A percentile compares a stretch with the other conserved stretches of the same genome.
Conservation (phyloP, 1,139 yeast genomes). For the Magnusiomyces ingens region DNA sequence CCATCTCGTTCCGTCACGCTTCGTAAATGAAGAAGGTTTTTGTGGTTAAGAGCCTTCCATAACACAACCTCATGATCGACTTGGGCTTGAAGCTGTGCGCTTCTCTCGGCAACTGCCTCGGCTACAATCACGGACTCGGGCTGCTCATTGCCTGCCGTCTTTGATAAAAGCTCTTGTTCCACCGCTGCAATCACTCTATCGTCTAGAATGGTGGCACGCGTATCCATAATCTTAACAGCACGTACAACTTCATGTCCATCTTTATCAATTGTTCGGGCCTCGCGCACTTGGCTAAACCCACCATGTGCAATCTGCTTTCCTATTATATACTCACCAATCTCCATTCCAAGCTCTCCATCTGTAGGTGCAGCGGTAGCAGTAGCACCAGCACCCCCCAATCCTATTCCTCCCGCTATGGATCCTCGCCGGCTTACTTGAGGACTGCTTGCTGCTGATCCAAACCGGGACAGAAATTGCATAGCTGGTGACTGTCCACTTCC, state of each 20-base stretch:
- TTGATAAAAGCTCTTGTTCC: not conserved
- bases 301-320: slow-evolving; percentile 87
- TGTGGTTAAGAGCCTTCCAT: slow-evolving; percentile 66
- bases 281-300: slow-evolving; percentile 88
- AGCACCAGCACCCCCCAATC: not conserved
- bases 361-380: not conserved
- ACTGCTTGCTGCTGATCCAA: slow-evolving; percentile 2
- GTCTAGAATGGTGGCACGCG: slow-evolving; percentile 13
- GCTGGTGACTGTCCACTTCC: not conserved
- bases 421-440: slow-evolving; percentile 1
- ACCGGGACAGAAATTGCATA: not conserved
- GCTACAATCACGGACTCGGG: not conserved
- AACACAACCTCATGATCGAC: slow-evolving; percentile 66
- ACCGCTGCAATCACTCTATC: slow-evolving; percentile 9
- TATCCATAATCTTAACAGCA: slow-evolving; percentile 73
- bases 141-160: not conserved
- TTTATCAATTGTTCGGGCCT: slow-evolving; percentile 42
- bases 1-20: slow-evolving; percentile 53
- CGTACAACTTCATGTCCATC: slow-evolving; percentile 39
- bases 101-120: not conserved
- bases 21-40: slow-evolving; percentile 55
- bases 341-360: slow-evolving; percentile 44
- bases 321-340: slow-evolving; percentile 37
- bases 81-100: slow-evolving; percentile 22
- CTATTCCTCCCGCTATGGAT: not conserved